Conservation (phyloP, 768 basidiomycete genomes). For the Cubamyces sp. region DNA sequence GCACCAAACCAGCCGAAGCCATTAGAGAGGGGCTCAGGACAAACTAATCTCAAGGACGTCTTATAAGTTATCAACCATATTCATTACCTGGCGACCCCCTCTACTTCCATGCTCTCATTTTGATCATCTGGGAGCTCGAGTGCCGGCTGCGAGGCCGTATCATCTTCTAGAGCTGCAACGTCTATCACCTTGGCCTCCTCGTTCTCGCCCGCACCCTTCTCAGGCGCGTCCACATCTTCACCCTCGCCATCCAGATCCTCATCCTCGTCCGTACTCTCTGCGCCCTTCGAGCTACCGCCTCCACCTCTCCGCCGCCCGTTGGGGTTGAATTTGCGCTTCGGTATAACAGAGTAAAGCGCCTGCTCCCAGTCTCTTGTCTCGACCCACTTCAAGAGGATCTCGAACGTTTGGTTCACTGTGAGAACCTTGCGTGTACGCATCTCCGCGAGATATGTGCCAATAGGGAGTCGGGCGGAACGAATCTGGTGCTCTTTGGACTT, state of each 20-base stretch:
- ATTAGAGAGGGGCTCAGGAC: constrained; percentile 62
- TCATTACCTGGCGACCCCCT: neutral
- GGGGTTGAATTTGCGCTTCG: constrained; percentile 82
- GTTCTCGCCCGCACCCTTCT: constrained; percentile 17
- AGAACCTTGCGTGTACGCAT: constrained; percentile 92
- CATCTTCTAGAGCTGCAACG: constrained; percentile 16
- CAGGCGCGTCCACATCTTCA: constrained; percentile 25
- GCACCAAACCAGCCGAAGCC: constrained; percentile 67
- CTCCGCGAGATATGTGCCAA: constrained; percentile 85
- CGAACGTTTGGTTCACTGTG: constrained; percentile 95
- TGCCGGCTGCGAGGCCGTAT: neutral
- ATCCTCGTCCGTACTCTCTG: constrained; percentile 24
- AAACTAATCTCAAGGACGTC: constrained; percentile 65
- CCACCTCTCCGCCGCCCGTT: constrained; percentile 39
- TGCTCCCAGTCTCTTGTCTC: constrained; percentile 84
- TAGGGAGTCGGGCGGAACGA: constrained; percentile 88
- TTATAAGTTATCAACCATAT: constrained; percentile 39
- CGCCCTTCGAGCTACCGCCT: constrained; percentile 21
- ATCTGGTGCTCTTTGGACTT: constrained; percentile 79
- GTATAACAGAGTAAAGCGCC: constrained; percentile 88
- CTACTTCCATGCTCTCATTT: neutral
- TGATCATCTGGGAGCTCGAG: neutral
- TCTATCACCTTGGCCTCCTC: constrained; percentile 23
- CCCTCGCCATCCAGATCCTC: constrained; percentile 27
- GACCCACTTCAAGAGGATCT: constrained; percentile 91